These are phyloP conservation scores for Fusarium gaditjirri DNA, from an alignment of 2,329 filamentous ascomycete species.

Conservation along the genomic window DNA sequence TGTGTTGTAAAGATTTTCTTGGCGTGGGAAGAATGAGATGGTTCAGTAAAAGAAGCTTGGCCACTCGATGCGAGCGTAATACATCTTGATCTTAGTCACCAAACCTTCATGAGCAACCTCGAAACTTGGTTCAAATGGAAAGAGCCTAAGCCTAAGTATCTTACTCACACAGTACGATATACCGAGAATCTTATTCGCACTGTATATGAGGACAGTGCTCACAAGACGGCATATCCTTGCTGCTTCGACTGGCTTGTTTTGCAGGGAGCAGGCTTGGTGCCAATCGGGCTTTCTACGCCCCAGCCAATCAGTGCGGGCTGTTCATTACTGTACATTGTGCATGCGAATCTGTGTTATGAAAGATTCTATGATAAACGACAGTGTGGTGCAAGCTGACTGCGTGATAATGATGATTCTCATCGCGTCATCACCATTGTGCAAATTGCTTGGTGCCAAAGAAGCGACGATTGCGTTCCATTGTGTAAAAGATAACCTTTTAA, in stretches of 20 bases:
- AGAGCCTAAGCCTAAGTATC: neutral
- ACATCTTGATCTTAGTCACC: neutral
- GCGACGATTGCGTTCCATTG: neutral
- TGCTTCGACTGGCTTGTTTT: constrained; percentile 30
- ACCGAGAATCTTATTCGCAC: constrained; percentile 4
- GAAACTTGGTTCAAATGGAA: neutral
- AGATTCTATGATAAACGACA: constrained; percentile 38
- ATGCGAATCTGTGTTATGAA: constrained; percentile 10
- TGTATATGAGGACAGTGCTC: constrained; percentile 16
- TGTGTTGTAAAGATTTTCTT: neutral
- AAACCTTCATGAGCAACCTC: neutral
- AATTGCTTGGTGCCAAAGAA: neutral
- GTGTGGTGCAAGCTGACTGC: constrained; percentile 34
- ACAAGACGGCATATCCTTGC: constrained; percentile 18
- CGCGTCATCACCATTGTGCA: constrained; percentile 31
- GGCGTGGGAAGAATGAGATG: neutral
- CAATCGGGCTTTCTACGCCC: constrained; percentile 7
- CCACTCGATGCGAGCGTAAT: neutral
- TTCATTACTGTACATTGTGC: constrained; percentile 1
- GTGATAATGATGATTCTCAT: constrained; percentile 34
- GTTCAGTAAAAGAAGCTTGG: neutral
- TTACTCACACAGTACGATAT: neutral
- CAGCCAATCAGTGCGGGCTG: constrained; percentile 26
- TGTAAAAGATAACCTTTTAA: neutral
- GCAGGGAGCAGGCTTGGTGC: constrained; percentile 15